These are phyloP conservation scores for Citrus maxima DNA, from an alignment of 345 rosid species.

Conservation along the genomic window DNA sequence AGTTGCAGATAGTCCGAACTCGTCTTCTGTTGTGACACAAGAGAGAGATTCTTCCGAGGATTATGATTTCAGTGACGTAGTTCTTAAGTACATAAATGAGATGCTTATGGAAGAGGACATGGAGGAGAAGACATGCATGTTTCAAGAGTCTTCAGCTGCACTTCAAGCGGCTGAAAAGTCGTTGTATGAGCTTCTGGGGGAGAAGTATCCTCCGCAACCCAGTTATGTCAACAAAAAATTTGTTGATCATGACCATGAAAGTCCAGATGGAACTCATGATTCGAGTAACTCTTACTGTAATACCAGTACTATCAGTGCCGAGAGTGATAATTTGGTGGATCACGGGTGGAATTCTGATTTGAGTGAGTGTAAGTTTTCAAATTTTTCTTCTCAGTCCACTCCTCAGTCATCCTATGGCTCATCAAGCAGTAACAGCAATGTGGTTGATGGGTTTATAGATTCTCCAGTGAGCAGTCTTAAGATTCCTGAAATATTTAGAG, in stretches of 20 bases:
- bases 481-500: constrained; percentile 36
- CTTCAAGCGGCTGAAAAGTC: constrained; percentile 64
- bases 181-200: constrained; percentile 55
- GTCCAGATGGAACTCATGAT: constrained; percentile 18
- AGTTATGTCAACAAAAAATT: not conserved
- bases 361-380: constrained; percentile 18
- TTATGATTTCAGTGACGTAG: constrained; percentile 53
- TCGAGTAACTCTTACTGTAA: constrained; percentile 5
- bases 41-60: constrained; percentile 37
- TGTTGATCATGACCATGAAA: constrained; percentile 14
- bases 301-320: constrained; percentile 6
- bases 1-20: not conserved
- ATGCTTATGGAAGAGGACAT: constrained; percentile 70
- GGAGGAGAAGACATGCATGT: constrained; percentile 49
- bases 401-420: constrained; percentile 34
- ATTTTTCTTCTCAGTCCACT: constrained; percentile 21
- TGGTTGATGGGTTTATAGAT: constrained; percentile 39
- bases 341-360: constrained; percentile 16
- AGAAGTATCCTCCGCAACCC: constrained; percentile 43
- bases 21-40: constrained; percentile 8
- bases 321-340: constrained; percentile 16
- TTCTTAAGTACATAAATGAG: constrained; percentile 47
- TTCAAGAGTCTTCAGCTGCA: constrained; percentile 56
- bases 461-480: constrained; percentile 37
- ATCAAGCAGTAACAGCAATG: constrained; percentile 14